Percentiles rank a stretch among this genome's conserved stretches.
Conservation (phyloP, 2,329 filamentous ascomycete species). For the Monilinia laxa region DNA sequence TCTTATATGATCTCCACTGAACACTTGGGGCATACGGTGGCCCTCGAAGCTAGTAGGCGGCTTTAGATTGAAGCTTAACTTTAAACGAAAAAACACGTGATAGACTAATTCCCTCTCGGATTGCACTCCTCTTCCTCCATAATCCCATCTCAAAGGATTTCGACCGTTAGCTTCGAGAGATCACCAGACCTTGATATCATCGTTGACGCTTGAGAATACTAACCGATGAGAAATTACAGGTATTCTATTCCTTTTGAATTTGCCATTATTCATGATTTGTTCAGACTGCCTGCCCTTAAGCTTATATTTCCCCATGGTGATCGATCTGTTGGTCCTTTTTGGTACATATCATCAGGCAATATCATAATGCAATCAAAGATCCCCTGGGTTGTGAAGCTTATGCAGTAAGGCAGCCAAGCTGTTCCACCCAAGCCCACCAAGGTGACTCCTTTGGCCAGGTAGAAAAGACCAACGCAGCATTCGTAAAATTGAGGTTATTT, state of each 20-base stretch:
- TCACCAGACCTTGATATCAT: not conserved
- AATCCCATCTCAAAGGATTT: not conserved
- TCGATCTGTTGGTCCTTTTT: too few species aligned
- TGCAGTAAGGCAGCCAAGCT: not conserved
- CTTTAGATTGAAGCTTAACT: not conserved
- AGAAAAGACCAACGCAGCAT: conserved; percentile 8
- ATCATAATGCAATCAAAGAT: not conserved
- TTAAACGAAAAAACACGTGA: conserved; percentile 12
- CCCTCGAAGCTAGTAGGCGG: not conserved
- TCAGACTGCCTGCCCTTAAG: not conserved
- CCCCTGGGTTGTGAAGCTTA: not conserved
- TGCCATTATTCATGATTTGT: not conserved
- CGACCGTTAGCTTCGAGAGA: too few species aligned
- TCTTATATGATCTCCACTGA: not conserved
- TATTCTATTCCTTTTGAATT: not conserved
- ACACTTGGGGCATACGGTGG: not conserved
- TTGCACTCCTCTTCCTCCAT: not conserved
- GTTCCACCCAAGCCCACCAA: not conserved
- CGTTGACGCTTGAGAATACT: too few species aligned
- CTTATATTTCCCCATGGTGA: too few species aligned
- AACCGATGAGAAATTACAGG: too few species aligned
- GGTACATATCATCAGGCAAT: not conserved
- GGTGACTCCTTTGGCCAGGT: conserved; percentile 5
- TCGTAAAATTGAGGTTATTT: not conserved
- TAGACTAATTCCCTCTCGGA: not conserved